A percentile compares a stretch with the other conserved stretches of the same genome.
Conservation (phyloP, 176 grass and related monocot genomes). For the Canna indica region DNA sequence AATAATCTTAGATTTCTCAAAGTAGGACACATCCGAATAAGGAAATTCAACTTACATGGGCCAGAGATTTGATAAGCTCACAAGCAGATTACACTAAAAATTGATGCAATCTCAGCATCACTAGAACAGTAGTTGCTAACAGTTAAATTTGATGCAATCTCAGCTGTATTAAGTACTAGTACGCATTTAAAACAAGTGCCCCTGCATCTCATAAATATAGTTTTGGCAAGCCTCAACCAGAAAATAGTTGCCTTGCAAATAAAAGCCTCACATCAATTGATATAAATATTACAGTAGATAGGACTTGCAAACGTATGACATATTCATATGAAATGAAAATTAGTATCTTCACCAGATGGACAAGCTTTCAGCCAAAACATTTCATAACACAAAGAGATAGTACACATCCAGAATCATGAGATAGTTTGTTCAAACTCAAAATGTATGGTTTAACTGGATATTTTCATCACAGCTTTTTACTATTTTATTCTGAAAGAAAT, state of each 20-base stretch:
- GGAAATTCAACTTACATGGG: no score
- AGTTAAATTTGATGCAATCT: no score
- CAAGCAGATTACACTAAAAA: no score
- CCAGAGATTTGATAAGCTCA: no score
- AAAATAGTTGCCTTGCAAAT: neutral
- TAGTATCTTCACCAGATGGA: neutral
- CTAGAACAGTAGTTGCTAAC: no score
- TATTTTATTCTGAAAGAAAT: neutral
- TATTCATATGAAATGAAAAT: neutral
- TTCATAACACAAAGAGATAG: neutral
- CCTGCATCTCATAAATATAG: no score
- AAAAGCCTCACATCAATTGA: neutral
- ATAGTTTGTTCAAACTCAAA: neutral
- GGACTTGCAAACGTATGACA: neutral
- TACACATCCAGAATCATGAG: neutral
- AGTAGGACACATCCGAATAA: no score
- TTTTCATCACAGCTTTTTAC: neutral
- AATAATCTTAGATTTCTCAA: no score
- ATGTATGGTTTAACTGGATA: neutral
- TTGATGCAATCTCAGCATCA: no score
- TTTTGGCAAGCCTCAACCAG: neutral
- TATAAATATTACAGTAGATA: neutral
- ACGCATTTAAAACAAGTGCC: no score
- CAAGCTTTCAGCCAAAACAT: neutral
- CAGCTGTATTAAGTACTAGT: no score